Evolutionary conservation across 352 stramenopile genomes (phyloP), one percentile per base, ranked within the genome.

Genomic region (Pythium sukuiense): DNA sequence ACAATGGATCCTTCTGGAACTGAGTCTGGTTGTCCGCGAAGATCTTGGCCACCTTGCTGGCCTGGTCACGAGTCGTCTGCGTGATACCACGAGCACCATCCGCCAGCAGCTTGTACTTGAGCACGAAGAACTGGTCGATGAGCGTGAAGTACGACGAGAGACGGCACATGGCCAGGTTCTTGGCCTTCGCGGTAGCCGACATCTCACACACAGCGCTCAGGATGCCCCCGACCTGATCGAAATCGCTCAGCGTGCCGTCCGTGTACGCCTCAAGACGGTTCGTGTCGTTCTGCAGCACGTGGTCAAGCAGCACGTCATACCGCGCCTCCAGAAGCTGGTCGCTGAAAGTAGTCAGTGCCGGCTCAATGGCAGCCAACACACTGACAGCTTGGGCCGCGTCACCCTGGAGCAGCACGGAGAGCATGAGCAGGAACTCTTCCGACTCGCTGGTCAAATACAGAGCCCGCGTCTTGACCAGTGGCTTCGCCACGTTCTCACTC

Each of bases 91-190:
- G 45, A n/a, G 57, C 43, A 11, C 57, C 57, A 12, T 63, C 57
- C 5, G 46, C 43, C 27, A 63, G 14, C 2, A 63, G 43, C 20
- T 52, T 35, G 29, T 56, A 56, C 46, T 49, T 63, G 45, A 63
- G 29, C 45, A 48, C 29, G 43, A 56, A 56, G 45, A 56, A 56
- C 43, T 55, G 27, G 45, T 63, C 57, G 18, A 63, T 56, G 14
- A 63, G 43, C 33, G 29, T 49, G 30, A 63, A 63, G n/a, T 63
- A 63, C 57, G 24, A 27, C n/a, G 57, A 32, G 8, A 63, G 45
- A 4, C 30, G 29, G n/a, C 57, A 63, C 57, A 56, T 63, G 0
- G 57, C 45, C 3, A 39, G 24, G 8, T 30, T 37, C 24, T 50
- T 50, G 2, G 57, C 43, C 18, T 41, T 52, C 24, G 35, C 12